phyloP scores from a whole-genome alignment of 176 grass and related monocot genomes.

The Carex cristatella region DNA sequence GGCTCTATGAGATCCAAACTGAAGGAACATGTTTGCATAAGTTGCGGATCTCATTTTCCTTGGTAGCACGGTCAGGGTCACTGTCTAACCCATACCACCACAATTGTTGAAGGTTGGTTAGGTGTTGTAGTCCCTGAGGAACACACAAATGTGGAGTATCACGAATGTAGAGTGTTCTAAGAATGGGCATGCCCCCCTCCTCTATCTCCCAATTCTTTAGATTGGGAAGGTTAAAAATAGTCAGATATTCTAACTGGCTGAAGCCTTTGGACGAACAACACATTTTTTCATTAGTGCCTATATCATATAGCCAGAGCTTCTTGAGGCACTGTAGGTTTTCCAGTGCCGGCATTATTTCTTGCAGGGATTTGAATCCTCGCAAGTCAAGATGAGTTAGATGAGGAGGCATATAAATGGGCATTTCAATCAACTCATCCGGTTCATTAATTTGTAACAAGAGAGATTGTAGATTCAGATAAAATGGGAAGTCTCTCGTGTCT shows the following conservation, averaged over 20 bases:
- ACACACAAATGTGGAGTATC: not conserved
- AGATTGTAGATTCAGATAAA: too few species aligned
- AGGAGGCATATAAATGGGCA: too few species aligned
- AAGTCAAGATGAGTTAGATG: too few species aligned
- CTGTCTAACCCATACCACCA: rapidly evolving
- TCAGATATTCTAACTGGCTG: too few species aligned
- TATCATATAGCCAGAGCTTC: rapidly evolving
- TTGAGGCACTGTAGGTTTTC: too few species aligned
- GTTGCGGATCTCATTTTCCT: not conserved
- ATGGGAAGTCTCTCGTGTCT: too few species aligned
- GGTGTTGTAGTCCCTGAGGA: not conserved
- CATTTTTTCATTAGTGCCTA: too few species aligned
- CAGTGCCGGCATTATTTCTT: too few species aligned
- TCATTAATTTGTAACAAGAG: rapidly evolving
- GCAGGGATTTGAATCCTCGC: rapidly evolving
- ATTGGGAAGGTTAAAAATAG: rapidly evolving
- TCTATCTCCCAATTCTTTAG: not conserved
- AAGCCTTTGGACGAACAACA: too few species aligned
- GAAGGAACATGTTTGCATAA: not conserved
- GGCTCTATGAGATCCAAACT: too few species aligned
- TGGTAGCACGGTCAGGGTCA: not conserved
- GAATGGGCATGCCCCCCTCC: not conserved
- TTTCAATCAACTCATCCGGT: too few species aligned
- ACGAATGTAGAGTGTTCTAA: not conserved
- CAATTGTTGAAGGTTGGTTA: not conserved